Percentiles rank a stretch among this genome's conserved stretches.
phyloP scores from a whole-genome alignment of 2,329 filamentous ascomycete species.

The Colletotrichum caudatum region DNA sequence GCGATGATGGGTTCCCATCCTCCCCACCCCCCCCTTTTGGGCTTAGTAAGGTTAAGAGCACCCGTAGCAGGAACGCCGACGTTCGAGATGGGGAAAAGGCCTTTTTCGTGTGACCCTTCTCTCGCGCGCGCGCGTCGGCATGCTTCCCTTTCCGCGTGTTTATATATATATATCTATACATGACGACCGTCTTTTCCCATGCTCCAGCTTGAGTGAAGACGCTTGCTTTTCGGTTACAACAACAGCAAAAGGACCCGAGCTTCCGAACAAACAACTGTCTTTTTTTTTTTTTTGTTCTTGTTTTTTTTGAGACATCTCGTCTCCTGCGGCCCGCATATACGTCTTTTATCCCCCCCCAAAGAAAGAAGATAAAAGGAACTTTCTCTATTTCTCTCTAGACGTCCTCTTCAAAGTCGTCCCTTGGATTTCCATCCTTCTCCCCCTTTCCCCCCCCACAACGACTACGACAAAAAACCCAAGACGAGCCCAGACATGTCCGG shows the following conservation, averaged over 20 bases:
- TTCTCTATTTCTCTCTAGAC: not conserved
- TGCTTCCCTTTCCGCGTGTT: not conserved
- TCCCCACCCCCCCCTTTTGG: not conserved
- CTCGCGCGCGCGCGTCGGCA: not conserved
- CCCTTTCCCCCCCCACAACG: too few relatives aligned
- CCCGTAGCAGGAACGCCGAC: not conserved
- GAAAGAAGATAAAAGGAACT: not conserved
- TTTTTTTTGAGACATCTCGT: conserved; percentile 1
- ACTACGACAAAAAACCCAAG: not conserved
- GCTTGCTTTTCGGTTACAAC: conserved; percentile 6
- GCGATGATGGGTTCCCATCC: not conserved
- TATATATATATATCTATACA: not conserved
- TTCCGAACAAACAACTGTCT: not conserved
- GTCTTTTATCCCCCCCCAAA: too few relatives aligned
- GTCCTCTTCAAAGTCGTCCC: not conserved
- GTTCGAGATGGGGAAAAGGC: not conserved
- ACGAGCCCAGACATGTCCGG: conserved; percentile 44
- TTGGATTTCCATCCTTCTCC: not conserved
- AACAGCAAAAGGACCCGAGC: conserved; percentile 3
- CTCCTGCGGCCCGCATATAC: not conserved
- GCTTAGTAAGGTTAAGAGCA: not conserved
- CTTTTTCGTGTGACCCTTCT: not conserved
- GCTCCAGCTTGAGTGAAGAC: not conserved
- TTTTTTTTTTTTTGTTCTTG: too few relatives aligned
- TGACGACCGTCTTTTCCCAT: not conserved